Evolutionary conservation across 2,329 filamentous ascomycete species (phyloP), one percentile per base, ranked within the genome.

Genomic region (Penicillium sp.): DNA sequence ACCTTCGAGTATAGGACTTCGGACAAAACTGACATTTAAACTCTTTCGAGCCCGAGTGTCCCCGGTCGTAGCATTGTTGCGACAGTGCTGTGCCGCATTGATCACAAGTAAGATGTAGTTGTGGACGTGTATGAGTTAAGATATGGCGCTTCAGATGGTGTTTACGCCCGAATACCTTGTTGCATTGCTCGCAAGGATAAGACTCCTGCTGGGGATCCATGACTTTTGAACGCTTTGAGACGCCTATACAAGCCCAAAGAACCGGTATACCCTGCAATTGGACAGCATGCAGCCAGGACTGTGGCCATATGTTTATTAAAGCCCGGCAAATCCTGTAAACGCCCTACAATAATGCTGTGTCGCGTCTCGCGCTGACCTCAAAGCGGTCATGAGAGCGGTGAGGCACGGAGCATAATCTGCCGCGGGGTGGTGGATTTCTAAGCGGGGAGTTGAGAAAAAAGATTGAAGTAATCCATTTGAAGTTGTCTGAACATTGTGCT

Each of bases 391-490:
- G 1, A 18, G 29, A 14, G 46, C 51, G 51, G 51, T 54, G 34
- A 34, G 34, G 5, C 1, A 2, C 14, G 10, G 18, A 16, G 7
- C 18, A n/a, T 32, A 39, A 44, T 45, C 53, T 61, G 16, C 54
- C 53, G 59, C 57, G 56, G 62, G 61, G 60, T 47, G 44, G 54
- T 48, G 53, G 62, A 65, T 65, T 65, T 64, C 62, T 65, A 65
- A 65, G 61, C 61, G 60, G 61, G 59, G 57, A 42, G 39, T 34
- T 43, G 47, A 47, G 27, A 60, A 56, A 60, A 64, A 64, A 61
- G 64, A 47, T 36, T n/a, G 36, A 47, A 46, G 23, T 23, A 23
- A 23, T 23, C 38, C 29, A 48, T 51, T 48, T 43, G 14, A 14
- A 23, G n/a, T 29, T 48, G 27, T 27, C 23, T 44, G 43, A 32